Percentiles rank a stretch among this genome's conserved stretches.
Conservation (phyloP, 2,329 filamentous ascomycete species). For the Penicillium capsulatum region DNA sequence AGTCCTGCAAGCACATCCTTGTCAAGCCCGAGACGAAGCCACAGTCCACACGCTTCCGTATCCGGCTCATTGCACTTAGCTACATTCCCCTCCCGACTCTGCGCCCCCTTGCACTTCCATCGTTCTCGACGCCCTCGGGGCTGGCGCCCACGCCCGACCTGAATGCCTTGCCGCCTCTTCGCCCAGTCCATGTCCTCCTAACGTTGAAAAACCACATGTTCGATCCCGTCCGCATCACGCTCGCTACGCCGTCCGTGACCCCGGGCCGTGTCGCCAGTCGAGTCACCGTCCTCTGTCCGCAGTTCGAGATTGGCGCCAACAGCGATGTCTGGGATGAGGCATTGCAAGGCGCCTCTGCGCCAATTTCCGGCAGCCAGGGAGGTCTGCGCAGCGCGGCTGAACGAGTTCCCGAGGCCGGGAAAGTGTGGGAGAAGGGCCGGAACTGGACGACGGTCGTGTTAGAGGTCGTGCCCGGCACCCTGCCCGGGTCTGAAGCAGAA, state of each 20-base stretch:
- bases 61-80: constrained; percentile 80
- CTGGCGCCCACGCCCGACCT: constrained; percentile 38
- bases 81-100: constrained; percentile 78
- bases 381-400: constrained; percentile 37
- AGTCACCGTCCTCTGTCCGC: constrained; percentile 88
- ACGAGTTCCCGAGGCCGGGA: constrained; percentile 73
- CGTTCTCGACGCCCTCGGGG: constrained; percentile 22
- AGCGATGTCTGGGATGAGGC: constrained; percentile 94
- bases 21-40: constrained; percentile 91
- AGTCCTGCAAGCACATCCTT: constrained; percentile 88
- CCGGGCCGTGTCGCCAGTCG: constrained; percentile 71
- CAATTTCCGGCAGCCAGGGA: constrained; percentile 35
- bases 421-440: constrained; percentile 89
- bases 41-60: constrained; percentile 82
- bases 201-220: constrained; percentile 94
- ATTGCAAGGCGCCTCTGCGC: constrained; percentile 51
- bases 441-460: constrained; percentile 95
- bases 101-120: constrained; percentile 52
- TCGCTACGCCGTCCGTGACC: constrained; percentile 77
- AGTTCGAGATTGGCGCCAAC: constrained; percentile 91
- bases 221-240: constrained; percentile 78
- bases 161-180: constrained; percentile 46
- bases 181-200: constrained; percentile 71
- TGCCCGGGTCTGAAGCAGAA: constrained; percentile 30
- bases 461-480: constrained; percentile 68